Conservation (phyloP, 768 basidiomycete species). For the Boletus tomentosulus region DNA sequence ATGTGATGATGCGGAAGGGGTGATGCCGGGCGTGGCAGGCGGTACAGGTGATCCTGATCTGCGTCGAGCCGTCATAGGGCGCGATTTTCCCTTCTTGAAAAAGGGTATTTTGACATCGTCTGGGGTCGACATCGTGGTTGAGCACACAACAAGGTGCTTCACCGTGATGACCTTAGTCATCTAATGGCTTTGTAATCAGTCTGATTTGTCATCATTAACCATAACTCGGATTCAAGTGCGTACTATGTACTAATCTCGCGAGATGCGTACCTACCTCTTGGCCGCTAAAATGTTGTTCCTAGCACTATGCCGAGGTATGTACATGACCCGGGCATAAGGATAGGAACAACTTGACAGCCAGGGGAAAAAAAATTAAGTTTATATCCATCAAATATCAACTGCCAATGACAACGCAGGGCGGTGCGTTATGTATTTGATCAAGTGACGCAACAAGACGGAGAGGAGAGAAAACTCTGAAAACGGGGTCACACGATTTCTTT, state of each 20-base stretch:
- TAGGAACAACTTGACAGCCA: neutral
- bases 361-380: neutral
- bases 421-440: neutral
- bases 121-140: slow-evolving; percentile 29
- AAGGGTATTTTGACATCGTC: slow-evolving; percentile 65
- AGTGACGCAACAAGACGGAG: neutral
- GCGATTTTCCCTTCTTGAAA: slow-evolving; percentile 81
- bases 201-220: slow-evolving; percentile 8
- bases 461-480: neutral
- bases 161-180: slow-evolving; percentile 17
- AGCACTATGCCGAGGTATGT: too few relatives aligned
- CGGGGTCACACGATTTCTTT: slow-evolving; percentile 4
- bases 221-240: neutral
- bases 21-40: slow-evolving; percentile 10
- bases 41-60: slow-evolving; percentile 60
- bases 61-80: slow-evolving; percentile 73
- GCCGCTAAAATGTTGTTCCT: neutral
- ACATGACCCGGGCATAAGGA: neutral
- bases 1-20: slow-evolving; percentile 19
- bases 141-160: neutral
- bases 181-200: slow-evolving; percentile 4
- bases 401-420: neutral
- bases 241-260: too few relatives aligned
- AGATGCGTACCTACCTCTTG: too few relatives aligned
- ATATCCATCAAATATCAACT: neutral